Base-by-base conservation (phyloP, 2,329 filamentous ascomycete genomes). In the Didymella lethalis region DNA sequence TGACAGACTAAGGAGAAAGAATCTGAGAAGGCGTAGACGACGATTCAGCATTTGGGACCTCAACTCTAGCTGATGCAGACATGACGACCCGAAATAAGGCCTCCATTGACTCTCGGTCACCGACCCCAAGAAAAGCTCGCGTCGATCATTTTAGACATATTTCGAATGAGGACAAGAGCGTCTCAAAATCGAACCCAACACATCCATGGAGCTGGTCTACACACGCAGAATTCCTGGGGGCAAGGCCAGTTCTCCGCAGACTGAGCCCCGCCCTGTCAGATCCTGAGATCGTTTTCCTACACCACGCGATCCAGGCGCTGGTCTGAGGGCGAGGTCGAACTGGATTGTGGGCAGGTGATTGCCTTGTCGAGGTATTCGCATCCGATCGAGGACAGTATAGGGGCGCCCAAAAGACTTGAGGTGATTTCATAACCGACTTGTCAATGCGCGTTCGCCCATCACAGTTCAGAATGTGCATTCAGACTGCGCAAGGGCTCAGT, bases 71-170 rank as follows among this genome's bases (percentile, higher is more conserved):
- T 18, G 16, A 16, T 3, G n/a, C n/a, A 36, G 20, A 11, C 14
- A 18, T 45, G 18, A 41, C 40, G 4, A 23, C 36, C 18, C 18
- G 16, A 8, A 26, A 23, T 11, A 34, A 23, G 38, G 41, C 44
- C 16, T 32, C 5, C 26, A 20, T 5, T 36, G 28, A 16, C 18
- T 44, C 8, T 54, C 56, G 56, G 56, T 54, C 41, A 40, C 56
- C 56, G 56, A 59, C 20, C 32, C 28, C 53, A 31, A 20, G 41
- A 8, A 38, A 34, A 28, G 46, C 34, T 26, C 11, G 25, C 16
- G 7, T 41, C 11, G 32, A 23, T 36, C 12, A 25, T 11, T 20
- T 20, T 18, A 18, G 12, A 41, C n/a, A 32, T 6, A 14, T 23
- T 7, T 41, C 31, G 4, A 29, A 45, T 34, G 26, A 38, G 23